Evolutionary conservation across 1,139 yeast genomes (phyloP).

Genomic region (Scheffersomyces illinoinensis): DNA sequence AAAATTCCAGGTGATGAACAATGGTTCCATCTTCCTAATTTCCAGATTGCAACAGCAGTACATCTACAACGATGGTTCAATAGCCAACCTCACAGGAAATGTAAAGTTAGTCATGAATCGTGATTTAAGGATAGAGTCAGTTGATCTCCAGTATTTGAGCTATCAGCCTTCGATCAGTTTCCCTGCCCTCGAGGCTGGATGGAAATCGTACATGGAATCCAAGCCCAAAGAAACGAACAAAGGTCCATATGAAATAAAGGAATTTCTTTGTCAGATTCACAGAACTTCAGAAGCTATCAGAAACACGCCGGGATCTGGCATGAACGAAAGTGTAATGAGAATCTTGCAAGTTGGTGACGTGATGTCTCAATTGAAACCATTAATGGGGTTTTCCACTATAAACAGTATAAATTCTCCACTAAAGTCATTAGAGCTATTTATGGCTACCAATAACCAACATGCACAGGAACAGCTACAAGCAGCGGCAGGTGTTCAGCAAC

Average conservation of each 20-base stretch:
- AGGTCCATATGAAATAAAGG: constrained; percentile 10
- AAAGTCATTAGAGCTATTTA: constrained; percentile 56
- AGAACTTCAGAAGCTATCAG: constrained; percentile 25
- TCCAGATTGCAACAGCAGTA: constrained; percentile 57
- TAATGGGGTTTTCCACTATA: constrained; percentile 57
- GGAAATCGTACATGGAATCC: constrained; percentile 15
- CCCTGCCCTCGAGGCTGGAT: constrained; percentile 27
- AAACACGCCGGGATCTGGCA: constrained; percentile 48
- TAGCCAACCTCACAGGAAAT: constrained; percentile 60
- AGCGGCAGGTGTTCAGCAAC: constrained; percentile 8
- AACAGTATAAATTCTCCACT: constrained; percentile 54
- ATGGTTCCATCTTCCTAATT: constrained; percentile 65
- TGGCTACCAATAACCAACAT: constrained; percentile 21
- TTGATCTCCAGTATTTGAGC: constrained; percentile 54
- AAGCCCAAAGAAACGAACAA: constrained; percentile 11
- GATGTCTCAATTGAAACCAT: constrained; percentile 65
- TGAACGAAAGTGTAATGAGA: constrained; percentile 66
- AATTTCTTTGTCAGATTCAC: constrained; percentile 25
- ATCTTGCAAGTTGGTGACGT: constrained; percentile 75
- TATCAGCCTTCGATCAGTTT: constrained; percentile 30
- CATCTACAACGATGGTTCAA: constrained; percentile 68
- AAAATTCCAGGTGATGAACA: constrained; percentile 64
- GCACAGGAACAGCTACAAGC: constrained; percentile 9
- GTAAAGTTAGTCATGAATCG: constrained; percentile 62
- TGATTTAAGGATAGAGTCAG: constrained; percentile 66